Base-by-base conservation (phyloP, 2,329 filamentous ascomycete species). In the Fusarium sublunatum region DNA sequence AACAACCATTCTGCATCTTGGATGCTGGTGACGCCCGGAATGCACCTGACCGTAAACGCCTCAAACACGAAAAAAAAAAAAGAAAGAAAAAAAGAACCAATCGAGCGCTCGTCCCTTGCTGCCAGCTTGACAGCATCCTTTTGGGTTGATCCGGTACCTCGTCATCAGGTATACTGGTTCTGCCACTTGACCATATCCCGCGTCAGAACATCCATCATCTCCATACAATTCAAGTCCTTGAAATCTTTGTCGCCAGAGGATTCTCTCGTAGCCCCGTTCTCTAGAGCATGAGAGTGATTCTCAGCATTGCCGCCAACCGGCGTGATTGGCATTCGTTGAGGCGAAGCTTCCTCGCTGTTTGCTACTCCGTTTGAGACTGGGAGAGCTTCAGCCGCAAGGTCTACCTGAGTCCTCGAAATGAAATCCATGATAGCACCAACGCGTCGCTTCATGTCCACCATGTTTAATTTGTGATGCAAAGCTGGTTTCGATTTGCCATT, bases 171-270 rank as follows among this genome's bases (percentile, higher is more conserved):
- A 68, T 85, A 93, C 71, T 91, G 86, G 64, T 90, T 89, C 78
- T 96, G 92, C 92, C 92, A 96, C 71, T 91, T 90, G 66, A 94
- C 86, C 70, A 96, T 83, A 73, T 93, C 88, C 61, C 90, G 84
- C 60, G 90, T 93, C 74, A 96, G 77, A 68, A 88, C 84, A 74
- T 96, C 92, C 91, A 96, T 96, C 91, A 96, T 96, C 77, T 96
- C 91, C 64, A 91, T 82, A 67, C 90, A 93, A 54, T 82, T 91
- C 64, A 97, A 80, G 8, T 90, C 85, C 67, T 89, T 91, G 75
- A 96, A 96, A 1, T 88, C 84, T 68, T 79, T 83, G 15, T 58
- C 59, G 22, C 67, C 63, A 8, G 68, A 58, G 15, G 68, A 45
- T 19, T 70, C 70, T 12, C 67, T 44, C n/a, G 59, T 59, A 39